These are phyloP conservation scores for Volvariella volvacea DNA, from an alignment of 1,284 basidiomycete genomes.

Conservation along the genomic window DNA sequence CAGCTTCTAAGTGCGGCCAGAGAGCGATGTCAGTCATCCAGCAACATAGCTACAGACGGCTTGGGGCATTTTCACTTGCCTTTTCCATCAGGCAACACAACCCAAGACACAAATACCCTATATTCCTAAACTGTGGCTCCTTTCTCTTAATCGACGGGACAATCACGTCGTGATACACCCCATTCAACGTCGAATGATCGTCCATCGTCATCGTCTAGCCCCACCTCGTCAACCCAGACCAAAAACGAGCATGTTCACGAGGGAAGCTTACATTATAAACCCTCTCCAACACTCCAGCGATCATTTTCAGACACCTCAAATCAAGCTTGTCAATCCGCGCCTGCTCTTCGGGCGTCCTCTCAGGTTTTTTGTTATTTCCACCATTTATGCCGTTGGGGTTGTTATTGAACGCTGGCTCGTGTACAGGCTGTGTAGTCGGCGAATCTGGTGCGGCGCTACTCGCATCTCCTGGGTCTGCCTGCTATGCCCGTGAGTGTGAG, in stretches of 20 bases:
- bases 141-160: slow-evolving; percentile 83
- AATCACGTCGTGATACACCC: slow-evolving; percentile 80
- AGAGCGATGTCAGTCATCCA: no score
- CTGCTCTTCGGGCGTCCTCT: slow-evolving; percentile 50
- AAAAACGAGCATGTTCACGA: background rate
- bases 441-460: slow-evolving; percentile 20
- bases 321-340: slow-evolving; percentile 61
- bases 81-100: slow-evolving; percentile 84
- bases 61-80: no score
- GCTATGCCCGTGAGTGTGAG: slow-evolving; percentile 10
- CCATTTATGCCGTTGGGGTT: slow-evolving; percentile 4
- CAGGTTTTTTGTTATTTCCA: slow-evolving; percentile 28
- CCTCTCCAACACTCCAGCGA: slow-evolving; percentile 86
- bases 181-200: slow-evolving; percentile 85
- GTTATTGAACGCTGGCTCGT: slow-evolving; percentile 13
- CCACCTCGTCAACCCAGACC: background rate
- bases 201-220: slow-evolving; percentile 67
- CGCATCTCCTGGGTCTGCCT: slow-evolving; percentile 12
- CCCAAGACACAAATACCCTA: slow-evolving; percentile 77
- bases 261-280: slow-evolving; percentile 65
- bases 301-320: slow-evolving; percentile 71
- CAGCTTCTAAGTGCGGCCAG: slow-evolving; percentile 31
- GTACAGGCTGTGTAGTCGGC: slow-evolving; percentile 16
- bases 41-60: no score
- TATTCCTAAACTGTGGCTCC: slow-evolving; percentile 70